These are phyloP conservation scores for Tolypocladium inflatum DNA, from an alignment of 2,329 filamentous ascomycete species.

Conservation along the genomic window DNA sequence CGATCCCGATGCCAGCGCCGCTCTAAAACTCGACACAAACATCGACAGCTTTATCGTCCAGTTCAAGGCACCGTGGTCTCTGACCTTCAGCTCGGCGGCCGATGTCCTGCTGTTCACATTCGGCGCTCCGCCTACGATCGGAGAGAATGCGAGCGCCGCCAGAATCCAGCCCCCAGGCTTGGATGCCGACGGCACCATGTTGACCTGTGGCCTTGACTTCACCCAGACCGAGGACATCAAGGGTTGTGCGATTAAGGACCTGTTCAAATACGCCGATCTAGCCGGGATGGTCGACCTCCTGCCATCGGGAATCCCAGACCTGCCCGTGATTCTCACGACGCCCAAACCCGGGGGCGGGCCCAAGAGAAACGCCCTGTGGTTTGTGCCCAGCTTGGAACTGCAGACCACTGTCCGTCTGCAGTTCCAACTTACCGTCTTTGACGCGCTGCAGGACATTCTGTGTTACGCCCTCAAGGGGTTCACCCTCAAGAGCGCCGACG, in stretches of 20 bases:
- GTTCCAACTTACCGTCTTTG: neutral
- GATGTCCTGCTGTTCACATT: neutral
- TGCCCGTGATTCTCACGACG: neutral
- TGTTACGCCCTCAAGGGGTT: neutral
- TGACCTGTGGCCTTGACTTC: neutral
- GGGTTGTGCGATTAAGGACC: neutral
- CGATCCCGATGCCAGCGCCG: neutral
- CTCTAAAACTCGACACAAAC: neutral
- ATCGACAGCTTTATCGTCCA: neutral
- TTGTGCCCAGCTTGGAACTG: neutral
- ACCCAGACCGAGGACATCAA: neutral
- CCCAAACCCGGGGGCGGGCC: neutral
- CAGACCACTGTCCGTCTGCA: neutral
- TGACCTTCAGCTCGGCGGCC: neutral
- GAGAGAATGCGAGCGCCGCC: neutral
- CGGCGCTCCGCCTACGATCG: neutral
- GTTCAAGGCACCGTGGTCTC: neutral
- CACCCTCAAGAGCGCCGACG: slow-evolving; percentile 1
- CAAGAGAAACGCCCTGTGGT: slow-evolving; percentile 5
- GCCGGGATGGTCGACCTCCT: neutral
- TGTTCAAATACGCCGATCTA: neutral
- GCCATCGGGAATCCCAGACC: neutral
- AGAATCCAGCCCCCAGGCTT: neutral
- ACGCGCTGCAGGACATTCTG: neutral
- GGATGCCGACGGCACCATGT: neutral